These are phyloP conservation scores for Moesziomyces sp. DNA, from an alignment of 1,284 basidiomycete genomes.

Conservation along the genomic window DNA sequence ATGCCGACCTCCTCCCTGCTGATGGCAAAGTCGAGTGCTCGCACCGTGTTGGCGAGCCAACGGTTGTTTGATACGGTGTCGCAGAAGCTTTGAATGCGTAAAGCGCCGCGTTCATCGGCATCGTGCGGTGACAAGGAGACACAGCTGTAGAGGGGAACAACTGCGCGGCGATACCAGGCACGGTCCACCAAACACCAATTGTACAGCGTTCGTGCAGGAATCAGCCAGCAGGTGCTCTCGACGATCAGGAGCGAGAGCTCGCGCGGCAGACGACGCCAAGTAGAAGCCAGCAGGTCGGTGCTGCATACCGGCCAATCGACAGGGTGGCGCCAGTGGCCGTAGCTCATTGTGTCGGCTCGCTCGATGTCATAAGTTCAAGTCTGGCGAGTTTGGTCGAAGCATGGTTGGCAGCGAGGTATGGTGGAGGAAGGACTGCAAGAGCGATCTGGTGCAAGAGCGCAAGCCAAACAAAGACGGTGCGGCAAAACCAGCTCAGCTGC, in stretches of 20 bases:
- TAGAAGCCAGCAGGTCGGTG: slow-evolving; percentile 15
- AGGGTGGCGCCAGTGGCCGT: slow-evolving; percentile 26
- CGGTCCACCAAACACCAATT: slow-evolving; percentile 26
- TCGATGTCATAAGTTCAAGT: neutral
- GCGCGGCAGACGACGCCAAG: slow-evolving; percentile 24
- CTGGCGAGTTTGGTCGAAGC: neutral
- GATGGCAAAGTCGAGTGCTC: slow-evolving; percentile 41
- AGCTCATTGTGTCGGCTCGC: slow-evolving; percentile 14
- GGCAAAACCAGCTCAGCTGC: too few species aligned
- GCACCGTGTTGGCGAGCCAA: slow-evolving; percentile 23
- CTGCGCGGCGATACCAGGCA: slow-evolving; percentile 23
- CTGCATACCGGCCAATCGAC: slow-evolving; percentile 18
- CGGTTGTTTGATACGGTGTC: slow-evolving; percentile 34
- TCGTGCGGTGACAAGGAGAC: slow-evolving; percentile 30
- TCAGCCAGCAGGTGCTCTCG: slow-evolving; percentile 27
- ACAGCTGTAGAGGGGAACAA: slow-evolving; percentile 31
- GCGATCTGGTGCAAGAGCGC: neutral
- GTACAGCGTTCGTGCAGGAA: slow-evolving; percentile 22
- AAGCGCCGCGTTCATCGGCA: slow-evolving; percentile 16
- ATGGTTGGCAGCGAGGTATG: slow-evolving; percentile 7
- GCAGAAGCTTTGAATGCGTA: slow-evolving; percentile 39
- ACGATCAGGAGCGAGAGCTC: slow-evolving; percentile 29
- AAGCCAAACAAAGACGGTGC: neutral
- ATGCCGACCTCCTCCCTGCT: slow-evolving; percentile 34
- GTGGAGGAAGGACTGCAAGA: neutral